Evolutionary conservation across 2,329 filamentous ascomycete genomes (phyloP).

Genomic region (Bretziella fagacearum): DNA sequence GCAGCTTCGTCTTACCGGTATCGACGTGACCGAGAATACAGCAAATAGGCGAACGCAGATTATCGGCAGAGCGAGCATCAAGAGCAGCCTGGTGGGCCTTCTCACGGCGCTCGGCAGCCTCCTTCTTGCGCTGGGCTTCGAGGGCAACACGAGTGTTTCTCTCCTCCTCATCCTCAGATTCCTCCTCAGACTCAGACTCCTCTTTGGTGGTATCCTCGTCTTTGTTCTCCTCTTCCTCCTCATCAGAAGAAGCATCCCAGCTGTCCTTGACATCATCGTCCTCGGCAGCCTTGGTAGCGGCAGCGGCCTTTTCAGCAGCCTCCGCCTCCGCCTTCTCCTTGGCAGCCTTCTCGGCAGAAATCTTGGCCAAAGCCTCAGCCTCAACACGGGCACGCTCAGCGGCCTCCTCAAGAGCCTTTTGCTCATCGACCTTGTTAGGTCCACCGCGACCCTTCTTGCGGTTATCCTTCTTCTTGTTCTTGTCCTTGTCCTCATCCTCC

Average conservation of each 20-base stretch:
- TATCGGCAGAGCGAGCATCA: constrained; percentile 79
- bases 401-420: constrained; percentile 60
- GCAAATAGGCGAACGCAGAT: constrained; percentile 94
- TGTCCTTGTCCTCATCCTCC: constrained; percentile 30
- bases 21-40: constrained; percentile 99
- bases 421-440: constrained; percentile 42
- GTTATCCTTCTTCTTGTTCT: constrained; percentile 66
- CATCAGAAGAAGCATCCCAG: constrained; percentile 78
- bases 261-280: constrained; percentile 76
- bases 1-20: constrained; percentile 97
- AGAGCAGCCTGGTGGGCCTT: constrained; percentile 83
- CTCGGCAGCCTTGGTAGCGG: constrained; percentile 44
- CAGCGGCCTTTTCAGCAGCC: constrained; percentile 35
- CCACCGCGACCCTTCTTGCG: constrained; percentile 54
- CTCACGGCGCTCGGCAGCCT: constrained; percentile 74
- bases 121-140: constrained; percentile 64
- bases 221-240: constrained; percentile 36
- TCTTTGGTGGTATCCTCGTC: constrained; percentile 21
- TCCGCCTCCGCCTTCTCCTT: constrained; percentile 40
- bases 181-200: constrained; percentile 41
- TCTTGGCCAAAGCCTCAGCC: constrained; percentile 48
- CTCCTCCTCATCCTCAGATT: constrained; percentile 54
- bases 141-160: constrained; percentile 55
- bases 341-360: constrained; percentile 43
- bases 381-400: constrained; percentile 52